phyloP scores from a whole-genome alignment of 768 basidiomycete genomes.

The Clitopilus hobsonii region DNA sequence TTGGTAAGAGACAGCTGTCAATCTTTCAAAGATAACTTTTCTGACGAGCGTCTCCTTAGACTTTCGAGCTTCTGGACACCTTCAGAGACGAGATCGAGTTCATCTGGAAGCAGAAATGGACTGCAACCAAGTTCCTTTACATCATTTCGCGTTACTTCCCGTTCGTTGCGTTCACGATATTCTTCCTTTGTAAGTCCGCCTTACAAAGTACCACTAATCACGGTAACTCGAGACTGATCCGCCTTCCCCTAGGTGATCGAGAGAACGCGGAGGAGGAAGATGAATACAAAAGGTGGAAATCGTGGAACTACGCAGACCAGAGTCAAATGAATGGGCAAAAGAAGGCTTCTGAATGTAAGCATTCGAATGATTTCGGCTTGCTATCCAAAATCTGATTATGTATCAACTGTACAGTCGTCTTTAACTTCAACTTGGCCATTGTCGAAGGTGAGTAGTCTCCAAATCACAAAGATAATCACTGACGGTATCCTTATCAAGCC shows the following conservation, averaged over 20 bases:
- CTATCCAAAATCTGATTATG: no score
- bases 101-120: conserved; percentile 2
- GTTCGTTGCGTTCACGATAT: background rate
- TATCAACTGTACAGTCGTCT: no score
- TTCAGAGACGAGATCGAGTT: background rate
- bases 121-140: background rate
- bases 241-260: background rate
- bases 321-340: background rate
- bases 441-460: background rate
- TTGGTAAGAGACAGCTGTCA: background rate
- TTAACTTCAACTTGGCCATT: background rate
- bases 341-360: background rate
- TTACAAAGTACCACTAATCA: background rate
- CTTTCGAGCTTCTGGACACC: background rate
- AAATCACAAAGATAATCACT: no score
- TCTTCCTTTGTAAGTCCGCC: background rate
- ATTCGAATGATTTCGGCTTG: no score
- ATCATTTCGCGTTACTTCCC: background rate
- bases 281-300: background rate
- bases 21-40: background rate
- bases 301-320: background rate
- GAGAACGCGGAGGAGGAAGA: background rate
- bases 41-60: background rate
- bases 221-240: background rate
- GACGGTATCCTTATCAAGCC: background rate